These are phyloP conservation scores for Rasamsonia emersonii DNA, from an alignment of 2,329 filamentous ascomycete species.

Conservation along the genomic window DNA sequence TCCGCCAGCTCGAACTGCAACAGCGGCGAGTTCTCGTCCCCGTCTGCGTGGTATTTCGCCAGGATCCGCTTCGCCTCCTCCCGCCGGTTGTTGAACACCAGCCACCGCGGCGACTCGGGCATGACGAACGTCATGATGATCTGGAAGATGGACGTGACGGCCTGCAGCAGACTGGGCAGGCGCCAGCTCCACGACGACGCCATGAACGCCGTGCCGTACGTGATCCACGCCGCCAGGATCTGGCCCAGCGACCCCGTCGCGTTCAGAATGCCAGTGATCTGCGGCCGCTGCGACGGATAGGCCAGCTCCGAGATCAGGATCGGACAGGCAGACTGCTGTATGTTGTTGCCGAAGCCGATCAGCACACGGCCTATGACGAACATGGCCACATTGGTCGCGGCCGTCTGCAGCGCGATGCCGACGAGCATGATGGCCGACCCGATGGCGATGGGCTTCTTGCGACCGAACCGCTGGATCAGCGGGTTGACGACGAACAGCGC, in stretches of 20 bases:
- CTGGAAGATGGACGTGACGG: conserved; percentile 1
- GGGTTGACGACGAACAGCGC: conserved; percentile 1
- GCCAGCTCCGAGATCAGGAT: conserved; percentile 36
- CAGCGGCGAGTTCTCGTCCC: conserved; percentile 10
- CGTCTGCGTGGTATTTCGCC: conserved; percentile 3
- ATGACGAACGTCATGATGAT: too few relatives aligned
- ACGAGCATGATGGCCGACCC: conserved; percentile 21
- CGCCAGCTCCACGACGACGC: conserved; percentile 13
- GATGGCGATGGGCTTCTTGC: conserved; percentile 17
- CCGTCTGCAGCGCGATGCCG: conserved; percentile 18
- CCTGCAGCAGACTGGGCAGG: conserved; percentile 12
- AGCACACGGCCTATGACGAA: conserved; percentile 29
- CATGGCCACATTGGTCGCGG: conserved; percentile 14
- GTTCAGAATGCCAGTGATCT: conserved; percentile 23
- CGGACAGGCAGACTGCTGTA: conserved; percentile 21
- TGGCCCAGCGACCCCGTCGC: conserved; percentile 21
- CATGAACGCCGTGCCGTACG: conserved; percentile 13
- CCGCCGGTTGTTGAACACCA: background rate
- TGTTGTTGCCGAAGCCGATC: conserved; percentile 25
- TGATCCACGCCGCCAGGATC: conserved; percentile 16
- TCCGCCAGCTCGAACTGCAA: conserved; percentile 12
- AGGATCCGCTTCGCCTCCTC: background rate
- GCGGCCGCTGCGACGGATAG: conserved; percentile 29
- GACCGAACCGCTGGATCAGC: conserved; percentile 12
- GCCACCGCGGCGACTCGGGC: conserved; percentile 1